Base-by-base conservation (phyloP, 495 filamentous ascomycete species). In the Zalerion maritima region DNA sequence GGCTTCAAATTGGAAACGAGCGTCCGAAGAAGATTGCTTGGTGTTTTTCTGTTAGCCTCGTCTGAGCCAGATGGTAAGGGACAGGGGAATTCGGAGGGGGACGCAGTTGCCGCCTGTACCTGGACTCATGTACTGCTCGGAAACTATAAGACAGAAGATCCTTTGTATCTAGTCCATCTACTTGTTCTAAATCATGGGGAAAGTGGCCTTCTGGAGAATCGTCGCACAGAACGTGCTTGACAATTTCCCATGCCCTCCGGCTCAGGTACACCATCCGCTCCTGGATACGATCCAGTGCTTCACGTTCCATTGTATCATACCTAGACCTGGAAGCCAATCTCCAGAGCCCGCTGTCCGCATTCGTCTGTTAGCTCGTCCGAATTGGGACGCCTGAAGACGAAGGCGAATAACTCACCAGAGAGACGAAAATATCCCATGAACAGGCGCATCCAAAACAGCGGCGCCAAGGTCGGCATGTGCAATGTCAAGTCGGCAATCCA, bases 121-220 rank as follows among this genome's bases (percentile, higher is more conserved):
- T 93, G 13, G 85, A 81, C 47, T 96, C 89, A 30, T 91, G 85
- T 13, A 94, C 59, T 0, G 81, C 83, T 41, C 89, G 70, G 69
- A 92, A 97, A 24, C 78, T 87, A 45, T 93, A 97, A 18, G 84
- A 93, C 25, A 96, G 57, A 18, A 85, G 60, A 43, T 87, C 81
- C 44, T 94, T 93, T 0, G 85, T 86, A 26, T 74, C 69, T 1
- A 73, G 49, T 2, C 76, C 75, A 14, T 77, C 64, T n/a, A 60
- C 55, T 6, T 69, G 68, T 30, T 86, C 78, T 11, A 75, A 42
- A 5, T 81, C 73, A 37, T 81, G 70, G 2, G 81, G 78, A 1
- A 81, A 57, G 49, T 86, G 72, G 2, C 89, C 86, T 49, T 94
- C 87, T 0, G 89, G 89, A 7, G 86, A 86, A 42, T 92, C 87